Evolutionary conservation across 2,329 filamentous ascomycete genomes (phyloP).

Genomic region (Hypoxylon sp.): DNA sequence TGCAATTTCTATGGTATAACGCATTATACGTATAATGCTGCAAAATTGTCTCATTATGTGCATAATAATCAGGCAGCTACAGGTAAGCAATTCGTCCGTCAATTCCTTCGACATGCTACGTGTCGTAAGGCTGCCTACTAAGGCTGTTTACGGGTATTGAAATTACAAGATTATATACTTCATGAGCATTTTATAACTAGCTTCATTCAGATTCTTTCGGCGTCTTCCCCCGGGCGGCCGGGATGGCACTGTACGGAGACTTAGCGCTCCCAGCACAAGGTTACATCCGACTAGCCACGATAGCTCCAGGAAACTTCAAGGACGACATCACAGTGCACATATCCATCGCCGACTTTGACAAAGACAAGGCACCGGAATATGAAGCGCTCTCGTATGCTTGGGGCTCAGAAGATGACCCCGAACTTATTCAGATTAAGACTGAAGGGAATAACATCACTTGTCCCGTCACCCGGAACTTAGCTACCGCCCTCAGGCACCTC

Average conservation of each 20-base stretch:
- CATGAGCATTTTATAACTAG: too few species aligned
- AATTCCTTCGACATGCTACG: too few species aligned
- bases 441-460: background rate
- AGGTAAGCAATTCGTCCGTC: too few species aligned
- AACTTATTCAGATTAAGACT: background rate
- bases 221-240: background rate
- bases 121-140: too few species aligned
- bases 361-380: background rate
- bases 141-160: too few species aligned
- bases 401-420: background rate
- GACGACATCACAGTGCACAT: background rate
- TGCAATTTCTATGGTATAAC: too few species aligned
- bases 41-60: too few species aligned
- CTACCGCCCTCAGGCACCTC: background rate
- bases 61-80: too few species aligned
- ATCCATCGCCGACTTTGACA: background rate
- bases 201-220: background rate
- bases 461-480: background rate
- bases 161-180: too few species aligned
- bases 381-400: background rate
- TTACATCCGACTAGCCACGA: background rate
- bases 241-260: background rate
- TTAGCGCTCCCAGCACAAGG: background rate
- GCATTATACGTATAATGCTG: too few species aligned
- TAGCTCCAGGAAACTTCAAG: background rate